Percentiles rank a stretch among this genome's conserved stretches.
These are phyloP conservation scores for Penicillium sp. DNA, from an alignment of 2,329 filamentous ascomycete species.

Conservation along the genomic window DNA sequence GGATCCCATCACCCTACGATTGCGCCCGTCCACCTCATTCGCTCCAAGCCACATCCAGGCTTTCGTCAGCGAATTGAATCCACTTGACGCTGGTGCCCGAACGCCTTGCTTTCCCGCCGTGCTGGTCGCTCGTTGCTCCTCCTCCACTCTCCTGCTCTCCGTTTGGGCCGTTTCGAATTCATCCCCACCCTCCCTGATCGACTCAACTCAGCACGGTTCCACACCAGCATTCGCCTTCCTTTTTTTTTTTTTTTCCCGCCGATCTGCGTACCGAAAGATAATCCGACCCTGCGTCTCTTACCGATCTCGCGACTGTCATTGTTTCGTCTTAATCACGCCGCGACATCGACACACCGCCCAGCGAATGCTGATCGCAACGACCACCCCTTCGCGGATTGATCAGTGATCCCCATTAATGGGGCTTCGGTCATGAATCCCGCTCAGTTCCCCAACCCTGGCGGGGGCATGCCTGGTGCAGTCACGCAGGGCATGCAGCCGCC, in stretches of 20 bases:
- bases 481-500: conserved; percentile 34
- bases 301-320: conserved; percentile 2
- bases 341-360: conserved; percentile 1
- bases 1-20: conserved; percentile 28
- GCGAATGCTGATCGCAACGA: conserved; percentile 39
- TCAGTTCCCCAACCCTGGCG: conserved; percentile 39
- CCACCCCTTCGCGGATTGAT: conserved; percentile 32
- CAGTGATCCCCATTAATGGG: conserved; percentile 39
- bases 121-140: conserved; percentile 23
- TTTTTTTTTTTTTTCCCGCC: conserved; percentile 17
- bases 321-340: neutral
- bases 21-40: conserved; percentile 23
- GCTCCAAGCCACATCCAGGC: conserved; percentile 29
- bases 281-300: conserved; percentile 8
- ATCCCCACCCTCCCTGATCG: conserved; percentile 29
- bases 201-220: conserved; percentile 22
- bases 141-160: conserved; percentile 15
- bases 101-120: conserved; percentile 33
- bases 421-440: conserved; percentile 45
- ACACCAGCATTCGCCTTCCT: conserved; percentile 17
- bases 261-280: conserved; percentile 17
- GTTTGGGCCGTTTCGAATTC: conserved; percentile 22
- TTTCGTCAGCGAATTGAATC: conserved; percentile 30
- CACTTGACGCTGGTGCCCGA: conserved; percentile 36
- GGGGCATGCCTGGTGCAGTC: conserved; percentile 34